Base-by-base conservation (phyloP, 176 grass and related monocot species). In the Zea luxurians region DNA sequence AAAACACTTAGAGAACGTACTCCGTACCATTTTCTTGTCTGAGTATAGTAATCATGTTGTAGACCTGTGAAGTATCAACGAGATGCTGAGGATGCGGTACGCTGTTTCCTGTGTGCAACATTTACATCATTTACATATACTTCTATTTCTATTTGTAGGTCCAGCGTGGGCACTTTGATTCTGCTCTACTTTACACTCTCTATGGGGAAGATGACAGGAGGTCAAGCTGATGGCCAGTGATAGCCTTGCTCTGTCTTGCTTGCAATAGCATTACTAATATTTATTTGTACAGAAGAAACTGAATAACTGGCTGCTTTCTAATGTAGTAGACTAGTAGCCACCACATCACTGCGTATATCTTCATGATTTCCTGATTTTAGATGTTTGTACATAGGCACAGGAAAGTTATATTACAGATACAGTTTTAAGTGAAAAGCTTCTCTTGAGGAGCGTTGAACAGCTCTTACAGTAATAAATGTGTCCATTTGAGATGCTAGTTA, bases 171-270 rank as follows among this genome's bases (percentile, higher is more conserved):
- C 57, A 91, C 85, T 4, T 60, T 91, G 69, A 82, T 88, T 34
- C 57, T 91, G 73, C 68, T 91, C 11, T 91, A 91, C 46, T 85
- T 88, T 64, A 91, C 89, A 0, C 85, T 91, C 55, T 90, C 83
- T 18, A 83, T 90, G 76, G 80, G 84, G 58, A 90, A 66, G 84
- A 71, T 71, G 70, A 21, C 53, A 21, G 48, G 47, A 16, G 55
- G 65, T 61, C 42, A 86, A 37, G 15, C 48, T 59, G 73, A 77
- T 66, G 84, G 64, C 18, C 41, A 75, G 59, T 90, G 83, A 90
- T 85, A 42, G 6, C 49, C 61, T 45, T 38, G 44, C 60, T 45
- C 15, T 73, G 35, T 42, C 2, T 76, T 52, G 47, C 47, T 79
- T 66, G 34, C 3, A 69, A 49, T 10, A n/a, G 34, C 61, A 54